Evolutionary conservation across 768 basidiomycete genomes (phyloP), one percentile per base, ranked within the genome.

Genomic region (Cantharellus anzutake): DNA sequence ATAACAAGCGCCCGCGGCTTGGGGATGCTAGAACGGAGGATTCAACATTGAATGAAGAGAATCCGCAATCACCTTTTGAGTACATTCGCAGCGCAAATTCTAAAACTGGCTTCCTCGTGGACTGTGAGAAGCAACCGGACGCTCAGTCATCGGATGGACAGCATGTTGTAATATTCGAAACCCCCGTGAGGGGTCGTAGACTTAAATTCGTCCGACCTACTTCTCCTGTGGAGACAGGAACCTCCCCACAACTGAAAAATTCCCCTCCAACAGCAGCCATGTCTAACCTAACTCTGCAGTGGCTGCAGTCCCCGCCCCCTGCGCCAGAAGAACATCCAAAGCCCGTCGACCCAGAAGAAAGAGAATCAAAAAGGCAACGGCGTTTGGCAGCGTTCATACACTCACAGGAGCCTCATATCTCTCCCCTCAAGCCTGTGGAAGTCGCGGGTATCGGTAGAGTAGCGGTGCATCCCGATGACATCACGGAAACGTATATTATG

Each of bases 301-400:
- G 56, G 56, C 35, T 57, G 41, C 38, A 57, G 14, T 38, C 37
- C 56, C 35, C 41, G 16, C 11, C 41, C 16, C 5, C 56, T 42
- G 5, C 56, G 34, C 56, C 56, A 41, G 11, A 57, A 14, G 37
- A 57, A 37, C 14, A 55, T 11, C 52, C 52, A 14, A 11, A 37
- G 11, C 52, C 29, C 55, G 58, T 56, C n/a, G 52, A 42, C 42
- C 44, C 51, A 55, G 39, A 5, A 57, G 41, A 16, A 52, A n/a
- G 83, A 83, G 68, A 80, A 78, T 63, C 82, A 86, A 66, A 66
- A 68, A 87, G 85, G 70, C 78, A 78, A 58, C 76, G 75, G 63
- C 77, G 87, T 48, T 69, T 89, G 50, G 78, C 77, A 20, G 84
- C 86, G 2, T 90, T 90, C 70, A 72, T 74, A 56, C 71, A 75